Evolutionary conservation across 1,139 yeast species (phyloP).

Genomic region (Candida mesenterica): DNA sequence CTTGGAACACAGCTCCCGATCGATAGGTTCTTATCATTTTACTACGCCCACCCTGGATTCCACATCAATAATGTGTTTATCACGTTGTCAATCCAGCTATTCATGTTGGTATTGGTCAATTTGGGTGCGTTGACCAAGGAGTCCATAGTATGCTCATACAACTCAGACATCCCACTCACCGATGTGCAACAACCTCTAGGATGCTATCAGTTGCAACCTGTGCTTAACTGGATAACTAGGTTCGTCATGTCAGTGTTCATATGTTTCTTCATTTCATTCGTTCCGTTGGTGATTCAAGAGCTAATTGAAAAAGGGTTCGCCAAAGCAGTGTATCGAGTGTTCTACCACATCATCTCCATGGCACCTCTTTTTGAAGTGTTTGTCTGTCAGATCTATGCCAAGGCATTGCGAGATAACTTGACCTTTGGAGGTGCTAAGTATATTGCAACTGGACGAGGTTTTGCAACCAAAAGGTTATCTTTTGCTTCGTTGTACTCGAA

Average conservation of each 20-base stretch:
- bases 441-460: slow-evolving; percentile 82
- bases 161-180: slow-evolving; percentile 55
- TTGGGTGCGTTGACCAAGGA: slow-evolving; percentile 67
- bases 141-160: slow-evolving; percentile 54
- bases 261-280: slow-evolving; percentile 79
- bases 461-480: slow-evolving; percentile 68
- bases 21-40: slow-evolving; percentile 79
- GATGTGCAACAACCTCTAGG: slow-evolving; percentile 67
- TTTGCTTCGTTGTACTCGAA: slow-evolving; percentile 61
- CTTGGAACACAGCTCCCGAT: slow-evolving; percentile 77
- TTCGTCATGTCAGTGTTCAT: slow-evolving; percentile 80
- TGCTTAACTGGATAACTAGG: slow-evolving; percentile 74
- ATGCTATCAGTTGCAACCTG: slow-evolving; percentile 73
- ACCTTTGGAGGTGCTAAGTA: slow-evolving; percentile 83
- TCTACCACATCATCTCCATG: slow-evolving; percentile 65
- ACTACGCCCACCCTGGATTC: slow-evolving; percentile 91
- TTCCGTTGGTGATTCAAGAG: slow-evolving; percentile 79
- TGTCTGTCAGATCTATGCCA: slow-evolving; percentile 81
- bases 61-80: slow-evolving; percentile 82
- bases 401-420: slow-evolving; percentile 64
- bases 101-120: slow-evolving; percentile 65
- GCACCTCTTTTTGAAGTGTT: slow-evolving; percentile 88
- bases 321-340: slow-evolving; percentile 58
- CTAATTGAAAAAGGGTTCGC: slow-evolving; percentile 71
- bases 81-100: slow-evolving; percentile 68